Conservation (phyloP, 345 rosid genomes). For the Syzygium oleosum region DNA sequence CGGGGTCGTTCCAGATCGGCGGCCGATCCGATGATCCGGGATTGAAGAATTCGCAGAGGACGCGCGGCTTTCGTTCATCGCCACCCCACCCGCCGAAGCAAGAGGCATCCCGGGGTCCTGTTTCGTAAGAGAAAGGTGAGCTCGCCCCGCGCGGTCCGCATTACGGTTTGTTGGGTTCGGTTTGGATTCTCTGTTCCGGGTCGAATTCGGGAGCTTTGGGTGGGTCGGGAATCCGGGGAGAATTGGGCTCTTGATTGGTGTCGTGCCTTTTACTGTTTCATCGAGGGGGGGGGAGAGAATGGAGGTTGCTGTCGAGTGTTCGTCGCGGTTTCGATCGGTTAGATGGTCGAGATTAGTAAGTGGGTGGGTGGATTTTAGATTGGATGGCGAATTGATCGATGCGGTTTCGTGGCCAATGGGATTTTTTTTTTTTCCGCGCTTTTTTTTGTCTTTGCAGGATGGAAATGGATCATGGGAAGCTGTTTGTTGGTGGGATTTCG, state of each 20-base stretch:
- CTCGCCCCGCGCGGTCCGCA: constrained; percentile 29
- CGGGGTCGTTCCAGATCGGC: neutral
- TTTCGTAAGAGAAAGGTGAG: constrained; percentile 16
- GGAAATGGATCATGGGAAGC: constrained; percentile 85
- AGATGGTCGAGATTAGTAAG: neutral
- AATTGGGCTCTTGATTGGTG: neutral
- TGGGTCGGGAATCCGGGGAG: neutral
- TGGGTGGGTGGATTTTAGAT: neutral
- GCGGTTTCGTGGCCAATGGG: neutral
- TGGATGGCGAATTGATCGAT: neutral
- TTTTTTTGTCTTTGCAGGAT: constrained; percentile 20
- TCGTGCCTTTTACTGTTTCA: neutral
- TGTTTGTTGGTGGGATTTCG: constrained; percentile 89
- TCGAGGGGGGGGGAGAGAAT: neutral
- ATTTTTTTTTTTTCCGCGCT: neutral
- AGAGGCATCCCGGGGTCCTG: neutral
- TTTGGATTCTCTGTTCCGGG: neutral
- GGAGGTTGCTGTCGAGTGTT: neutral
- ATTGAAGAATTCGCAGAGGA: neutral
- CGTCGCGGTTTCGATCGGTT: neutral
- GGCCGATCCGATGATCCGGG: neutral
- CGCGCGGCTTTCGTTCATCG: neutral
- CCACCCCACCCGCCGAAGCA: neutral
- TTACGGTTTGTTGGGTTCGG: constrained; percentile 17
- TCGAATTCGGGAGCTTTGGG: neutral